A percentile compares a stretch with the other conserved stretches of the same genome.
Conservation (phyloP, 2,329 filamentous ascomycete species). For the Biscogniauxia sp. region DNA sequence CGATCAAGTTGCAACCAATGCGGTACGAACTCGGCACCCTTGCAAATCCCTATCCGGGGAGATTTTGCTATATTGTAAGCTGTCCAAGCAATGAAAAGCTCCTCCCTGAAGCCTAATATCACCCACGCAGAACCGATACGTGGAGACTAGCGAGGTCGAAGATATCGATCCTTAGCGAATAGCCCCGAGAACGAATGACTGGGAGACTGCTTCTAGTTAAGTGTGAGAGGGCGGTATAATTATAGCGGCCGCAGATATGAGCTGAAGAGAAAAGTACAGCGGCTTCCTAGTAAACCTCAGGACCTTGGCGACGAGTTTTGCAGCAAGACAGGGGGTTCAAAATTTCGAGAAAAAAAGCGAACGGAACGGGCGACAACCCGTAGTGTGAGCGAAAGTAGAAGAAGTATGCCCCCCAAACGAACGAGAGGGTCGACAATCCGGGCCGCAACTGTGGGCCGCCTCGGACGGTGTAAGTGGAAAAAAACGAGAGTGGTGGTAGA, state of each 20-base stretch:
- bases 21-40: not conserved
- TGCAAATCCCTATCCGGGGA: too few relatives aligned
- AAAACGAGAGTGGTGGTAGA: slow-evolving; percentile 8
- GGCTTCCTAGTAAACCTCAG: not conserved
- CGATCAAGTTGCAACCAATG: too few relatives aligned
- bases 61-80: not conserved
- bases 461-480: slow-evolving; percentile 6
- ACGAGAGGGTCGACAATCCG: slow-evolving; percentile 10
- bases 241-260: not conserved
- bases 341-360: slow-evolving; percentile 17
- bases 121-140: not conserved
- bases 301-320: too few relatives aligned
- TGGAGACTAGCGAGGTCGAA: not conserved
- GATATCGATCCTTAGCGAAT: not conserved
- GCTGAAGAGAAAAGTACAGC: not conserved
- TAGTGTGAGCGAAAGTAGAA: slow-evolving; percentile 18
- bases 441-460: slow-evolving; percentile 15
- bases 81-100: not conserved
- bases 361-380: slow-evolving; percentile 14
- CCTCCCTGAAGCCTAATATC: not conserved
- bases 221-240: not conserved
- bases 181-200: not conserved
- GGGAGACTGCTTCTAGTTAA: not conserved
- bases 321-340: not conserved
- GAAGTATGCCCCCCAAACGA: slow-evolving; percentile 16